Evolutionary conservation across 1,139 yeast genomes (phyloP), one percentile per base, ranked within the genome.

Genomic region (Kodamaea sp.): DNA sequence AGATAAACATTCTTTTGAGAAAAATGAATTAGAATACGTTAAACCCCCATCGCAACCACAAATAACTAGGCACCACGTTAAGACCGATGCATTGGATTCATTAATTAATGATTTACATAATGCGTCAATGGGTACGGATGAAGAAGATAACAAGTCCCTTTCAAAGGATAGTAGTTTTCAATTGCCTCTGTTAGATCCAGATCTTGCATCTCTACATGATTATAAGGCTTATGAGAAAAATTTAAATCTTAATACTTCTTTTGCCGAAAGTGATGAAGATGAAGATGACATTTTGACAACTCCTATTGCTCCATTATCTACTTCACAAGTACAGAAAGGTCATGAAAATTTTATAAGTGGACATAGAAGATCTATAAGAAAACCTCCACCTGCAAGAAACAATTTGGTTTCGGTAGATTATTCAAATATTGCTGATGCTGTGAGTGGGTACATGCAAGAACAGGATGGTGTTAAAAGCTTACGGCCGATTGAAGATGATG

Each of bases 91-190:
- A 2, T 50, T 66, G 33, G 74, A 69, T 39, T 59, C 69, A 4
- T 52, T 68, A 28, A 67, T 70, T 8, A 55, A 60, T 41, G 73
- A 69, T 41, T 52, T 69, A 28, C 63, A 59, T 39, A 51, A 52
- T 34, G 55, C 60, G 8, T 57, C 67, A 1, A 35, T 43, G 20
- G 48, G 43, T 8, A 32, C 45, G 2, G 41, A 43, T n/a, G 39
- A 37, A 5, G 38, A 40, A 7, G 34, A 27, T 20, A 35, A 28
- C 8, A 29, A 27, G 24, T 8, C 34, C 20, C 5, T 2, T 9
- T 10, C 22, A 11, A 11, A 24, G 11, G 20, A 25, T 8, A 29
- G 24, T 32, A 10, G 32, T 4, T 15, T 15, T 15, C 20, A 30
- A 30, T 43, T 61, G 29, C 67, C 65, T 2, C 44, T 48, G 7